Evolutionary conservation across 192 early-diverging fungal species (phyloP).

Genomic region (Obelidium mucronatum): DNA sequence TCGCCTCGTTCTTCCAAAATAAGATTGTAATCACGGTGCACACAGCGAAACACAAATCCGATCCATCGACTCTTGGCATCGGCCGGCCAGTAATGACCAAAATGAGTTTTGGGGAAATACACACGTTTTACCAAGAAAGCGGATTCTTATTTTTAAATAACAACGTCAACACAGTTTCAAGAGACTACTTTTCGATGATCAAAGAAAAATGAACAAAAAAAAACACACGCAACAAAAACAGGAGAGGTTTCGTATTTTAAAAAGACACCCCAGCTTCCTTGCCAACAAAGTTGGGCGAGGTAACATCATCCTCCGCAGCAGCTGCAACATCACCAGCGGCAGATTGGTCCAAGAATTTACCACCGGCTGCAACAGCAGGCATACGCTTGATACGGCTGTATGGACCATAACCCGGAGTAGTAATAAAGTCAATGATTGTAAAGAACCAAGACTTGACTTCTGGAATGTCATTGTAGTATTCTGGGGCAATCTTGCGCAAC

Average conservation of each 20-base stretch:
- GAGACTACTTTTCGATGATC: background rate
- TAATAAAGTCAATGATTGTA: slow-evolving; percentile 85
- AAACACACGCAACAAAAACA: background rate
- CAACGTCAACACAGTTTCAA: background rate
- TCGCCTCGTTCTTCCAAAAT: no score
- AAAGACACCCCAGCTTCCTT: background rate
- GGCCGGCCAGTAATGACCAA: no score
- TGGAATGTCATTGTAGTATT: slow-evolving; percentile 87
- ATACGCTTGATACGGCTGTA: slow-evolving; percentile 54
- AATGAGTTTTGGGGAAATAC: no score
- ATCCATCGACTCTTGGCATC: no score
- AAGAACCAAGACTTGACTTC: slow-evolving; percentile 88
- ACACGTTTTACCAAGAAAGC: no score
- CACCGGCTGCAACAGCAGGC: slow-evolving; percentile 13
- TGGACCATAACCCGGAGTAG: slow-evolving; percentile 73
- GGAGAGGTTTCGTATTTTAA: background rate
- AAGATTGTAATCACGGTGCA: no score
- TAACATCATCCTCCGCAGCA: slow-evolving; percentile 21
- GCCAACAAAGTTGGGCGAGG: slow-evolving; percentile 24
- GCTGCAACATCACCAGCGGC: background rate
- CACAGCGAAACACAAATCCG: no score
- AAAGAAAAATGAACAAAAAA: no score
- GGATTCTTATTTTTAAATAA: background rate
- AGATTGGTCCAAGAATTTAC: background rate
- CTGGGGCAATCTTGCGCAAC: slow-evolving; percentile 79